These are phyloP conservation scores for Handroanthus guayacan DNA, from an alignment of 257 asterid species.

Conservation along the genomic window DNA sequence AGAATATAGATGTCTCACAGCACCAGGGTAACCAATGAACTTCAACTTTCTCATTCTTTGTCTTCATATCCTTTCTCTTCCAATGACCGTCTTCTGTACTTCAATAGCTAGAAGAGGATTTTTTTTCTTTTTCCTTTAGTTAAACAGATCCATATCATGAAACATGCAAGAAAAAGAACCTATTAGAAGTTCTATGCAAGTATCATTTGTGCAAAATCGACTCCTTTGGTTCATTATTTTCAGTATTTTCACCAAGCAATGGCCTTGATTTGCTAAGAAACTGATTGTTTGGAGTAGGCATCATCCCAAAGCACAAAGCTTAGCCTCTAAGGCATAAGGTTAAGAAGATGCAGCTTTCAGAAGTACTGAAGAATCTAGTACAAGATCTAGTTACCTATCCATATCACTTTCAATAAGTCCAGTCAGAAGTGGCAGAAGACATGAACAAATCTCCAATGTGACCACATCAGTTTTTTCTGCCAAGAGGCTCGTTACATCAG, in stretches of 20 bases:
- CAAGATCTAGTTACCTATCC: slow-evolving; percentile 68
- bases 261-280: slow-evolving; percentile 16
- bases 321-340: slow-evolving; percentile 29
- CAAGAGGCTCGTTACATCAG: slow-evolving; percentile 82
- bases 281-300: neutral
- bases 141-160: neutral
- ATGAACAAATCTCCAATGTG: slow-evolving; percentile 83
- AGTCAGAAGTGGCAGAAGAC: slow-evolving; percentile 83
- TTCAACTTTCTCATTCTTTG: neutral
- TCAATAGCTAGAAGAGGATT: slow-evolving; percentile 20
- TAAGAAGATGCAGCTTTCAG: slow-evolving; percentile 16
- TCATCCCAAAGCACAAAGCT: slow-evolving; percentile 13
- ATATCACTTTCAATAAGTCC: slow-evolving; percentile 77
- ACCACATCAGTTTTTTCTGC: slow-evolving; percentile 75
- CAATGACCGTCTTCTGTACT: slow-evolving; percentile 11
- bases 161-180: slow-evolving; percentile 11
- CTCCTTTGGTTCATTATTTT: neutral
- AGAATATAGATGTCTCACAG: slow-evolving; percentile 1
- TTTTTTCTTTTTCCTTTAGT: neutral
- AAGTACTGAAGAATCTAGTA: neutral
- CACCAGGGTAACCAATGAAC: slow-evolving; percentile 8
- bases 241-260: slow-evolving; percentile 7
- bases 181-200: slow-evolving; percentile 3
- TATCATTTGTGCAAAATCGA: slow-evolving; percentile 4
- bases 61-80: slow-evolving; percentile 16